These are phyloP conservation scores for Nothopassalora personata DNA, from an alignment of 2,329 filamentous ascomycete genomes.

Conservation along the genomic window DNA sequence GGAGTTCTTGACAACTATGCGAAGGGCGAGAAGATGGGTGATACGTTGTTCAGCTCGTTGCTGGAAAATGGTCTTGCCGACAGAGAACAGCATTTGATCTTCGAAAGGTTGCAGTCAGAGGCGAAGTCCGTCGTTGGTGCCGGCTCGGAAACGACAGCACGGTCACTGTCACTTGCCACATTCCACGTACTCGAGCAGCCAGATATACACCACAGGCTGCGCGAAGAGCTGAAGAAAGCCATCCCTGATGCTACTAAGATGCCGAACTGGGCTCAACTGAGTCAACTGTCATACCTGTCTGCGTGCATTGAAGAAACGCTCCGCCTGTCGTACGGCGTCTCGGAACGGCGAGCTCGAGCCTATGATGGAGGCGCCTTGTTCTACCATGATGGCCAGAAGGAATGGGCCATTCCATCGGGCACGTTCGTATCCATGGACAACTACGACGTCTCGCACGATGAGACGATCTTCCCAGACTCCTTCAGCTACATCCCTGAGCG, in stretches of 20 bases:
- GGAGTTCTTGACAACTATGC: not conserved
- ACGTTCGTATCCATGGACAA: conserved; percentile 13
- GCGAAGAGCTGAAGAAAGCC: conserved; percentile 33
- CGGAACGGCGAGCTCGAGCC: conserved; percentile 9
- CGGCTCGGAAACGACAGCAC: conserved; percentile 43
- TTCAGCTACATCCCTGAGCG: conserved; percentile 13
- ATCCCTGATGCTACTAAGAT: conserved; percentile 10
- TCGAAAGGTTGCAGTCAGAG: conserved; percentile 38
- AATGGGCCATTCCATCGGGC: conserved; percentile 15
- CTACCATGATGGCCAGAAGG: conserved; percentile 3
- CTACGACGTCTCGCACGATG: conserved; percentile 13
- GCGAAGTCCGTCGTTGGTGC: conserved; percentile 43
- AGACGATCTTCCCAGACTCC: conserved; percentile 13
- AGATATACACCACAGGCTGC: conserved; percentile 32
- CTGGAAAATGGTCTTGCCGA: conserved; percentile 15
- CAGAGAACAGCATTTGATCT: conserved; percentile 28
- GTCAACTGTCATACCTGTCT: conserved; percentile 20
- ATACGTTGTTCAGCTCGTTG: conserved; percentile 10
- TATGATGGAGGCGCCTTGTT: conserved; percentile 10
- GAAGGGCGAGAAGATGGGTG: conserved; percentile 2
- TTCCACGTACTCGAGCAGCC: conserved; percentile 39
- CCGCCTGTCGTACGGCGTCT: conserved; percentile 21
- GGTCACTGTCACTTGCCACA: conserved; percentile 38
- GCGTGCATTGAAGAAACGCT: conserved; percentile 14
- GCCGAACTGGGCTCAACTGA: conserved; percentile 7